Conservation (phyloP, 495 filamentous ascomycete genomes). For the Penicilliopsis zonata region DNA sequence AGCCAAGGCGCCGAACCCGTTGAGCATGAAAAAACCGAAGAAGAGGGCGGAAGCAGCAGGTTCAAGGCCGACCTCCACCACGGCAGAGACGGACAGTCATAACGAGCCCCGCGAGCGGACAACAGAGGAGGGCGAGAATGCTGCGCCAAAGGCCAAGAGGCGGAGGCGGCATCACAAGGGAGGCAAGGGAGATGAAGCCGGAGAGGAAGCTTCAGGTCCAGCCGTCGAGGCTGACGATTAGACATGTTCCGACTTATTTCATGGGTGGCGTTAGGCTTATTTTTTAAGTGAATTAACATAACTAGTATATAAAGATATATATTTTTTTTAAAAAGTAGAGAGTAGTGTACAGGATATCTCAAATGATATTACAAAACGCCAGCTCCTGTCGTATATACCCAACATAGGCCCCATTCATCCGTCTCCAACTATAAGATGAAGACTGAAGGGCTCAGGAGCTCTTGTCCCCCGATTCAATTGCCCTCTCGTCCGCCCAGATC, state of each 20-base stretch:
- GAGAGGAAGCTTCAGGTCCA: conserved; percentile 5
- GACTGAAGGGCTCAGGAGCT: too few species aligned
- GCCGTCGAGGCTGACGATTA: too few species aligned
- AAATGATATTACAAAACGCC: too few species aligned
- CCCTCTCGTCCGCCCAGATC: conserved; percentile 59
- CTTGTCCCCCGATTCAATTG: conserved; percentile 8
- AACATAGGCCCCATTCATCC: neutral
- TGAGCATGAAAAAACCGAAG: conserved; percentile 80
- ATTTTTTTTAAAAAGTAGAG: too few species aligned
- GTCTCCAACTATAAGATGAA: too few species aligned
- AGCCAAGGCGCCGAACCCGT: conserved; percentile 75
- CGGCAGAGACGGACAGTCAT: conserved; percentile 13
- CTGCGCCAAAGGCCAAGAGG: conserved; percentile 28
- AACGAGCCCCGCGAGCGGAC: conserved; percentile 7
- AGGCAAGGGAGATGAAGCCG: conserved; percentile 10
- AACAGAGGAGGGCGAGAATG: conserved; percentile 11
- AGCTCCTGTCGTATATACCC: too few species aligned
- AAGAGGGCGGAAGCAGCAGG: conserved; percentile 18
- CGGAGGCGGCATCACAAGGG: conserved; percentile 34
- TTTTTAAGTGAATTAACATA: too few species aligned
- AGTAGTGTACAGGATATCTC: too few species aligned
- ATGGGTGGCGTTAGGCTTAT: too few species aligned
- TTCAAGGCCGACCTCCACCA: neutral
- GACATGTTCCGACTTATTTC: too few species aligned
- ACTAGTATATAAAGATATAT: too few species aligned